Evolutionary conservation across 495 filamentous ascomycete species (phyloP).

Genomic region (Lophium mytilinum): DNA sequence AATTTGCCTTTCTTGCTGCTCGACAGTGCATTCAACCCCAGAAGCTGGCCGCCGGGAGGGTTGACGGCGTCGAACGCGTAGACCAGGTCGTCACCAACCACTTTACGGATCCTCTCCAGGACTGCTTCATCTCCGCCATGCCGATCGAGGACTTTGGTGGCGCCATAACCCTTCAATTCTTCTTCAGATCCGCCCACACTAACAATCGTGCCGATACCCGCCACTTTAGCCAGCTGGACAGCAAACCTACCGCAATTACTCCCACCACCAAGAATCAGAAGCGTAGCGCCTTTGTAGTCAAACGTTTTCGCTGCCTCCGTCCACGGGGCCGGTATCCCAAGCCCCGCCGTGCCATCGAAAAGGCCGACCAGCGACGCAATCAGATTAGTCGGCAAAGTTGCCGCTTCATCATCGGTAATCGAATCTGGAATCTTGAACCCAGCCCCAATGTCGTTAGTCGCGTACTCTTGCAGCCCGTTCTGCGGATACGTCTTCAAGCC

Average conservation of each 20-base stretch:
- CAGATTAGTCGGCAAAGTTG: constrained; percentile 28
- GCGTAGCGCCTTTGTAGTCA: constrained; percentile 18
- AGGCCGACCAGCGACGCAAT: constrained; percentile 25
- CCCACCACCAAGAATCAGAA: constrained; percentile 33
- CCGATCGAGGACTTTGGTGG: constrained; percentile 25
- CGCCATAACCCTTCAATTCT: constrained; percentile 15
- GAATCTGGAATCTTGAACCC: constrained; percentile 21
- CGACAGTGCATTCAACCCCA: constrained; percentile 30
- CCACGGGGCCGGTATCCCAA: constrained; percentile 22
- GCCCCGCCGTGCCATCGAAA: constrained; percentile 18
- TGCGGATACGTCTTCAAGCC: not conserved
- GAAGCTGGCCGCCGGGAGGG: constrained; percentile 4
- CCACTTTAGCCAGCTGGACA: constrained; percentile 14
- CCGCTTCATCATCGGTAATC: constrained; percentile 27
- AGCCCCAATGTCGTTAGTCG: constrained; percentile 17
- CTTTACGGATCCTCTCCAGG: constrained; percentile 19
- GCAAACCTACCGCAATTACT: constrained; percentile 18
- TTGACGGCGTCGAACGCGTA: constrained; percentile 32
- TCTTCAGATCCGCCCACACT: constrained; percentile 15
- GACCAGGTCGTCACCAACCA: constrained; percentile 31
- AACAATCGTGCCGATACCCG: constrained; percentile 28
- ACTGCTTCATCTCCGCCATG: constrained; percentile 23
- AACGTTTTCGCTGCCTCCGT: constrained; percentile 8
- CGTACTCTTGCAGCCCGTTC: constrained; percentile 29
- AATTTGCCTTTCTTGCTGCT: constrained; percentile 26